Percentiles rank a stretch among this genome's conserved stretches.
Conservation (phyloP, 345 rosid species). For the Combretum micranthum region DNA sequence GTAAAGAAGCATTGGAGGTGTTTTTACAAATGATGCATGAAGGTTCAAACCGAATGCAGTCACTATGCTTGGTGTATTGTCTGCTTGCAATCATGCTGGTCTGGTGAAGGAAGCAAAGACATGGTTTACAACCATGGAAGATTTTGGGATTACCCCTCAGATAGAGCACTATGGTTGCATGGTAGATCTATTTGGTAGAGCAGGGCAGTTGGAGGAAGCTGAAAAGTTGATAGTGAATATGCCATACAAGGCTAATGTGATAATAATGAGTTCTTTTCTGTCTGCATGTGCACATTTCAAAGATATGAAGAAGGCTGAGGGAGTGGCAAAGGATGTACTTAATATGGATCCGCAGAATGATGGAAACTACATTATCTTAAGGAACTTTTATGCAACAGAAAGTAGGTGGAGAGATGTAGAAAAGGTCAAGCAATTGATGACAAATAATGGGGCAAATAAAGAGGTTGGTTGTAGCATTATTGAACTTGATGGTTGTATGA, state of each 20-base stretch:
- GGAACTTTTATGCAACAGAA: slow-evolving; percentile 61
- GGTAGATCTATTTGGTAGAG: slow-evolving; percentile 65
- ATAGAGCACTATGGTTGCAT: slow-evolving; percentile 76
- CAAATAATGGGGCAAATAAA: slow-evolving; percentile 50
- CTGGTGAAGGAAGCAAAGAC: slow-evolving; percentile 62
- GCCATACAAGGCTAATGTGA: slow-evolving; percentile 60
- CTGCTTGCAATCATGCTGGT: slow-evolving; percentile 83
- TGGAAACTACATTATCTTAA: slow-evolving; percentile 52
- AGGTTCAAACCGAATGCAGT: slow-evolving; percentile 52
- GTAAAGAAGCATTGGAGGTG: slow-evolving; percentile 43
- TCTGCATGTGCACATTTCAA: slow-evolving; percentile 55
- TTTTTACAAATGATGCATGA: slow-evolving; percentile 36
- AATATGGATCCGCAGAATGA: slow-evolving; percentile 45
- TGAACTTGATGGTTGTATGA: slow-evolving; percentile 45
- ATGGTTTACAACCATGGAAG: slow-evolving; percentile 53
- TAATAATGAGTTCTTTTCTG: slow-evolving; percentile 60
- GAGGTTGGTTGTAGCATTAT: slow-evolving; percentile 66
- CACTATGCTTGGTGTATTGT: slow-evolving; percentile 55
- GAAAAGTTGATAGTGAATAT: slow-evolving; percentile 49
- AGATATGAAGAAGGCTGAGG: slow-evolving; percentile 48
- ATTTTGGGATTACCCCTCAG: slow-evolving; percentile 37
- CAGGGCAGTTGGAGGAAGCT: slow-evolving; percentile 58
- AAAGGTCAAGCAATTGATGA: slow-evolving; percentile 51
- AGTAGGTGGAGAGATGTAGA: slow-evolving; percentile 56
- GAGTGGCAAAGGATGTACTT: slow-evolving; percentile 27